Conservation (phyloP, 495 filamentous ascomycete genomes). For the Neurospora sp. region DNA sequence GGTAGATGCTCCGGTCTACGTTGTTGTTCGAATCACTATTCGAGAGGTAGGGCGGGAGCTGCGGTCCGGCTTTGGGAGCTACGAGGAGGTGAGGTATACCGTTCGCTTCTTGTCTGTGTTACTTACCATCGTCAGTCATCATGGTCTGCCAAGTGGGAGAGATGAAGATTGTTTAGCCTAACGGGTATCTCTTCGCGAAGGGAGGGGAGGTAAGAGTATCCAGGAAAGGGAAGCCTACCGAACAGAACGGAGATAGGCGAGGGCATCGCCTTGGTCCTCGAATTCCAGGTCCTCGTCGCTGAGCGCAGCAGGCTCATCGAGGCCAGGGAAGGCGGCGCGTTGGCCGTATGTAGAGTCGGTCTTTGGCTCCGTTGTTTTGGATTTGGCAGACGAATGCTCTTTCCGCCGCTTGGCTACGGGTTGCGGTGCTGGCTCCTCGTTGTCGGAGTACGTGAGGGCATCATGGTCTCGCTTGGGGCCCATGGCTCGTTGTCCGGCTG, state of each 20-base stretch:
- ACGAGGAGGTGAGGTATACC: slow-evolving; percentile 56
- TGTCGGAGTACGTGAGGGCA: slow-evolving; percentile 1
- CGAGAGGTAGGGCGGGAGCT: slow-evolving; percentile 23
- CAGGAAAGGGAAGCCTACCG: slow-evolving; percentile 46
- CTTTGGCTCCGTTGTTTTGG: slow-evolving; percentile 15
- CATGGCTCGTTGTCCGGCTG: slow-evolving; percentile 10
- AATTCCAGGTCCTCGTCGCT: slow-evolving; percentile 43
- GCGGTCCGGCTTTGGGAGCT: slow-evolving; percentile 41
- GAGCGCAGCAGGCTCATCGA: slow-evolving; percentile 38
- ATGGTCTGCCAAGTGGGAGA: slow-evolving; percentile 11
- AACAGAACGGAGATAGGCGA: slow-evolving; percentile 71
- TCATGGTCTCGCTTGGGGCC: slow-evolving; percentile 18
- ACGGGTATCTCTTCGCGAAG: background rate
- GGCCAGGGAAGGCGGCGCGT: slow-evolving; percentile 62
- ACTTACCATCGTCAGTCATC: slow-evolving; percentile 33
- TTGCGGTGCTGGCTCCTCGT: slow-evolving; percentile 1
- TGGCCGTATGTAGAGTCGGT: slow-evolving; percentile 65
- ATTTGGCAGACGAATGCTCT: slow-evolving; percentile 10
- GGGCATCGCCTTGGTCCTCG: slow-evolving; percentile 50
- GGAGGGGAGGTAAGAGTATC: slow-evolving; percentile 5
- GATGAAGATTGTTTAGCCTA: slow-evolving; percentile 21
- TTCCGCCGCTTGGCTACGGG: slow-evolving; percentile 23
- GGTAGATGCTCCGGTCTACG: slow-evolving; percentile 32
- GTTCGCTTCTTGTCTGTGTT: slow-evolving; percentile 59
- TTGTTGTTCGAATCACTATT: slow-evolving; percentile 16